Evolutionary conservation across 228 moss, liverwort and hornwort genomes (phyloP), one percentile per base, ranked within the genome.

Genomic region (Sphagnum magellanicum): DNA sequence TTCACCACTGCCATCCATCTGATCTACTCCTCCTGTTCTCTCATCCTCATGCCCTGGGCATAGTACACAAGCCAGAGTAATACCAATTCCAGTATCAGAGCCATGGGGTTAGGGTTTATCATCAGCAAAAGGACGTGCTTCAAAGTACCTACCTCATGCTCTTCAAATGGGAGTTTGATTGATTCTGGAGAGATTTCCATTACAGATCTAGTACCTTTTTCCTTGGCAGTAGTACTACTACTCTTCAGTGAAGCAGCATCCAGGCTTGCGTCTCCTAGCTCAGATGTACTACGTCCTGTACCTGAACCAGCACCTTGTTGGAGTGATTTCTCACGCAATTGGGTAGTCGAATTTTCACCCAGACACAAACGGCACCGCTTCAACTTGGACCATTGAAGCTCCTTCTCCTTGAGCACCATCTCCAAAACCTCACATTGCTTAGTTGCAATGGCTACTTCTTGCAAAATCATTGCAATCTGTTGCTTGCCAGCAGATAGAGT

Each of bases 351-450:
- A 66, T 77, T 79, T 13, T 80, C 83, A 69, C 83, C 79, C n/a
- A 79, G 61, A 67, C 98, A 98, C 49, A 92, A 70, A 63, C 79
- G 81, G 52, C 98, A 98, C 68, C 86, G 79, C 72, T 82, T 93
- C 59, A 90, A 71, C 50, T 82, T 84, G 51, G 78, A 76, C 70
- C 88, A 78, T 57, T 89, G 82, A 53, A 78, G 17, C 16, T 85
- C 85, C n/a, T 88, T 85, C 49, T 72, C 71, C 10, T 68, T 87
- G 6, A 93, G 72, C 7, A 84, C 79, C 5, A 66, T 79, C 60
- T 84, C 82, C 6, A 63, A 66, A 10, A 61, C 76, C 52, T 86
- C 79, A 50, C 85, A 62, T 65, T 78, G 74, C 57, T 80, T 73
- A 10, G 67, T 83, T 10, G 71, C 79, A 11, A 48, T 75, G 73